phyloP scores from a whole-genome alignment of 2,329 filamentous ascomycete genomes.

The Lecanosticta acicola region DNA sequence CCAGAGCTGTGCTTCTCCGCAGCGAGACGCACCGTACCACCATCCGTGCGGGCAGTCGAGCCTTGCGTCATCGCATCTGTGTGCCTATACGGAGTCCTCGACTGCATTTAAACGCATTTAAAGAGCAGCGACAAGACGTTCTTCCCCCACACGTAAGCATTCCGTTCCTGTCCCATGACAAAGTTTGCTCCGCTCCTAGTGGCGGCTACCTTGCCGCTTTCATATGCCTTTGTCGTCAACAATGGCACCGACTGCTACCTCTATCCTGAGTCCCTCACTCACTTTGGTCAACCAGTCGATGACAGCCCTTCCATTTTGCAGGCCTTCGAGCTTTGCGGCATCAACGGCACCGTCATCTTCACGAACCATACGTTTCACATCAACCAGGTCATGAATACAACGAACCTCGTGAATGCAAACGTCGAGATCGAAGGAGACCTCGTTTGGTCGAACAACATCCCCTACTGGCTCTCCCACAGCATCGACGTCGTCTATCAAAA shows the following conservation, averaged over 20 bases:
- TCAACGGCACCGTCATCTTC: conserved; percentile 49
- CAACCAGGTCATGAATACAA: conserved; percentile 47
- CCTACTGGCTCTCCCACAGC: conserved; percentile 50
- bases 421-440: conserved; percentile 47
- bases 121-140: neutral
- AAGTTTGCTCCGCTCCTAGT: too few species aligned
- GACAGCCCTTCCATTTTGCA: conserved; percentile 49
- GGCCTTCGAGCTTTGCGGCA: conserved; percentile 47
- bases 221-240: neutral
- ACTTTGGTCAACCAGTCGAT: conserved; percentile 27
- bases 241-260: neutral
- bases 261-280: neutral
- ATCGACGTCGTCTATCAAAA: conserved; percentile 52
- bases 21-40: too few species aligned
- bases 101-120: neutral
- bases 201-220: neutral
- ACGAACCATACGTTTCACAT: conserved; percentile 46
- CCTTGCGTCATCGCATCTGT: too few species aligned
- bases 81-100: too few species aligned
- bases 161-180: too few species aligned
- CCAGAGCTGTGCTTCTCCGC: too few species aligned
- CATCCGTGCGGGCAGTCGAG: too few species aligned
- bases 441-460: conserved; percentile 39
- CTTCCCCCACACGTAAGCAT: neutral
- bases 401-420: conserved; percentile 42